Evolutionary conservation across 352 stramenopile genomes (phyloP).

Genomic region (Pythium myriotylum): DNA sequence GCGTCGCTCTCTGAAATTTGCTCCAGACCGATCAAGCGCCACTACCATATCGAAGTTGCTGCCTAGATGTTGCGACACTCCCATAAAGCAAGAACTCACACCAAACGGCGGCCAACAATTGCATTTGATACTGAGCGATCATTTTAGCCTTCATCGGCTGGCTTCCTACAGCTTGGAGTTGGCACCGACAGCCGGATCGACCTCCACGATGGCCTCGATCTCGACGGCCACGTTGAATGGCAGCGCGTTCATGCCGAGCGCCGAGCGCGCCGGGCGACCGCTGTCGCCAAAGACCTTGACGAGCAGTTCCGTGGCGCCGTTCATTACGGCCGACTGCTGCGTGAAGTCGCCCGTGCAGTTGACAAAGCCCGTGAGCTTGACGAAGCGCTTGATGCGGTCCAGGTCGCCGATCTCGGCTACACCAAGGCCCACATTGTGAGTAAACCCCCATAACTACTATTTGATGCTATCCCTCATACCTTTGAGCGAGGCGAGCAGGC

Average conservation of each 20-base stretch:
- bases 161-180: slow-evolving; percentile 7
- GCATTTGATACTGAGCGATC: no score
- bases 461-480: slow-evolving; percentile 31
- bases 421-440: slow-evolving; percentile 51
- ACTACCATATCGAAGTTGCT: no score
- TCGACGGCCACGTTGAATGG: slow-evolving; percentile 94
- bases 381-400: slow-evolving; percentile 87
- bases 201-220: slow-evolving; percentile 94
- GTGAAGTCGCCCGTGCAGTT: slow-evolving; percentile 89
- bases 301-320: slow-evolving; percentile 90
- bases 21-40: no score
- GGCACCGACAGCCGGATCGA: slow-evolving; percentile 45
- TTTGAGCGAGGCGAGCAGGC: slow-evolving; percentile 88
- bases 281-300: slow-evolving; percentile 79
- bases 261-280: slow-evolving; percentile 83
- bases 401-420: slow-evolving; percentile 59
- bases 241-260: slow-evolving; percentile 93
- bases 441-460: not conserved
- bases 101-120: no score
- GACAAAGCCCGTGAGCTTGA: slow-evolving; percentile 95
- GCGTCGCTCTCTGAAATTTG: no score
- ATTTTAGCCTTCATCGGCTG: no score
- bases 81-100: no score
- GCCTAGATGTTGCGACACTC: no score
- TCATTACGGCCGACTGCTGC: slow-evolving; percentile 89